Evolutionary conservation across 495 filamentous ascomycete genomes (phyloP).

Genomic region (Annulohypoxylon bovei): DNA sequence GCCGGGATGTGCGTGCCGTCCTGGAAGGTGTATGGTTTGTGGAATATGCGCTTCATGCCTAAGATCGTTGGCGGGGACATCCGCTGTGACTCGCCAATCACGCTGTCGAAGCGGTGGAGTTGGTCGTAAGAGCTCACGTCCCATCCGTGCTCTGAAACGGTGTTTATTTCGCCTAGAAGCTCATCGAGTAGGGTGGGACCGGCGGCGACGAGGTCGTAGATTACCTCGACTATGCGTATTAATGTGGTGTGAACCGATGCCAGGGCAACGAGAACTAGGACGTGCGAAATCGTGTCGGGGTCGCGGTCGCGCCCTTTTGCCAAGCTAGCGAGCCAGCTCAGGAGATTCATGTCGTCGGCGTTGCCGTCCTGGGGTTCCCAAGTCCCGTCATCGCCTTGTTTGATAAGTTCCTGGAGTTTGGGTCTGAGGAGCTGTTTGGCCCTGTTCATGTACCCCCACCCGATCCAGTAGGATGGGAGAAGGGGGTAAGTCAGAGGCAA

Average conservation of each 20-base stretch:
- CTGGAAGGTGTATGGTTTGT: background rate
- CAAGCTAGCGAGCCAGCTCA: slow-evolving; percentile 4
- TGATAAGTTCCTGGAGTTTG: background rate
- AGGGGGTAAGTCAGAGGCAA: background rate
- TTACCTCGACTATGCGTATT: slow-evolving; percentile 1
- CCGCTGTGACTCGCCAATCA: slow-evolving; percentile 2
- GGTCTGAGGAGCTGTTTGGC: background rate
- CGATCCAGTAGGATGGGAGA: background rate
- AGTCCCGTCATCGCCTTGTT: background rate
- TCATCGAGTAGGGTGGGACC: background rate
- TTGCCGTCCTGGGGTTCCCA: background rate
- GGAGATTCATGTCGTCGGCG: background rate
- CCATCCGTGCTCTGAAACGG: background rate
- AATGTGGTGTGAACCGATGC: slow-evolving; percentile 12
- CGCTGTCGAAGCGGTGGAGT: slow-evolving; percentile 30
- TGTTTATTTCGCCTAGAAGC: background rate
- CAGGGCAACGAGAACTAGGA: background rate
- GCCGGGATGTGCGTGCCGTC: slow-evolving; percentile 24
- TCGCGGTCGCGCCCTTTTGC: slow-evolving; percentile 12
- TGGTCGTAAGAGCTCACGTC: slow-evolving; percentile 3
- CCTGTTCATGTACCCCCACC: background rate
- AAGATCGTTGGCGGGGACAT: background rate
- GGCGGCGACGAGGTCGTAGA: slow-evolving; percentile 10
- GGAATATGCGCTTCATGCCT: slow-evolving; percentile 6
- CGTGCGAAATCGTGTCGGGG: background rate